A percentile compares a stretch with the other conserved stretches of the same genome.
Evolutionary conservation across 805 yeast species (phyloP).

Genomic region (Wickerhamomyces kurtzmanii): DNA sequence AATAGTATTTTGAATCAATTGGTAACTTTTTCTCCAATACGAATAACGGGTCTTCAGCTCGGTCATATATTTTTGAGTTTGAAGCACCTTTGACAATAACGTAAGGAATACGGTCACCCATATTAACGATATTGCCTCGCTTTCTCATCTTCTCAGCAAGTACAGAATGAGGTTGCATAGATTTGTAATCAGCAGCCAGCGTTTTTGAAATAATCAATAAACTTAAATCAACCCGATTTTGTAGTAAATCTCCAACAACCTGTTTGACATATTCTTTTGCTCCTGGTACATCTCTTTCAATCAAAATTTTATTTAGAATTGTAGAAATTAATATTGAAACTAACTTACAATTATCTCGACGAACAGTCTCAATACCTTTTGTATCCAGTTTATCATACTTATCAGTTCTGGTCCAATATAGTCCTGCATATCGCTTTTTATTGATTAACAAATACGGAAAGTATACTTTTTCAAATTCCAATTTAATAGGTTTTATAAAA

Average conservation of each 20-base stretch:
- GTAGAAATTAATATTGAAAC: constrained; percentile 93
- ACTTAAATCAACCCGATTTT: constrained; percentile 86
- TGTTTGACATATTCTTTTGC: constrained; percentile 82
- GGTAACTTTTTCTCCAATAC: constrained; percentile 89
- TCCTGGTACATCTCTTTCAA: constrained; percentile 76
- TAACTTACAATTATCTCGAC: constrained; percentile 93
- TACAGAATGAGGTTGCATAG: constrained; percentile 96
- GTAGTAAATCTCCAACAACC: constrained; percentile 82
- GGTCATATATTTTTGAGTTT: constrained; percentile 80
- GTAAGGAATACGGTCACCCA: constrained; percentile 97
- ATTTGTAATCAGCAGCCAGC: constrained; percentile 85
- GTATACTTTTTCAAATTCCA: constrained; percentile 95
- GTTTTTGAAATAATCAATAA: constrained; percentile 92
- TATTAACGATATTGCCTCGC: constrained; percentile 94
- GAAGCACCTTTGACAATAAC: constrained; percentile 80
- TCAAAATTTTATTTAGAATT: constrained; percentile 74
- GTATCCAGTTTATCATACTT: constrained; percentile 96
- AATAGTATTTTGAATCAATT: constrained; percentile 87
- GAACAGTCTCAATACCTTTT: constrained; percentile 95
- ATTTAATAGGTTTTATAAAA: constrained; percentile 79
- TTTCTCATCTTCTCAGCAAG: constrained; percentile 92
- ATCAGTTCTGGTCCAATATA: constrained; percentile 91
- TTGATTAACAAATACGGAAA: constrained; percentile 90
- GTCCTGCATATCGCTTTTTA: constrained; percentile 95
- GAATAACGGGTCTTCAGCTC: constrained; percentile 93